phyloP scores from a whole-genome alignment of 805 yeast genomes.

The Pichia heedii region DNA sequence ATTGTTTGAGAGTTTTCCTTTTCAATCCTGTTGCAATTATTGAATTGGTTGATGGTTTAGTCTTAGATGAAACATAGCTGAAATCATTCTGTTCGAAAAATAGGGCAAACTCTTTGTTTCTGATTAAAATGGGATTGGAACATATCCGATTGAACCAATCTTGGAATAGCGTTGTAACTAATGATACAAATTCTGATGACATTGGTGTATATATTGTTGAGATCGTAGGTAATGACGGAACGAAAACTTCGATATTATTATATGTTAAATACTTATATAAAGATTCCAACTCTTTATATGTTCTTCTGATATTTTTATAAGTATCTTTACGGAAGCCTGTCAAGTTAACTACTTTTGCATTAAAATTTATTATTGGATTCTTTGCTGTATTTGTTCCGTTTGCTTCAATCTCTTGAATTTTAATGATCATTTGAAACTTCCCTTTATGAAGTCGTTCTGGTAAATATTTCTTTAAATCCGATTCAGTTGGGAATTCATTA shows the following conservation, averaged over 20 bases:
- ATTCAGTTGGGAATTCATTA: slow-evolving; percentile 26
- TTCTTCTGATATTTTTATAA: slow-evolving; percentile 70
- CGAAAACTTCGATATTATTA: slow-evolving; percentile 85
- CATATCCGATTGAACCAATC: slow-evolving; percentile 77
- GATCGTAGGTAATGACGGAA: slow-evolving; percentile 77
- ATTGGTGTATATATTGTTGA: slow-evolving; percentile 74
- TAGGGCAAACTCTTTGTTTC: slow-evolving; percentile 81
- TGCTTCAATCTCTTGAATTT: slow-evolving; percentile 63
- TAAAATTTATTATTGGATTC: slow-evolving; percentile 74
- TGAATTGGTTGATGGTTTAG: slow-evolving; percentile 29
- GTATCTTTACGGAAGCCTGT: slow-evolving; percentile 65
- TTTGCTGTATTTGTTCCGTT: slow-evolving; percentile 48
- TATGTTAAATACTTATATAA: slow-evolving; percentile 70
- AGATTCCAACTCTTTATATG: slow-evolving; percentile 66
- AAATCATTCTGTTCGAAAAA: slow-evolving; percentile 40
- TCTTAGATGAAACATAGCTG: slow-evolving; percentile 30
- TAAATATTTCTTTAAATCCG: slow-evolving; percentile 35
- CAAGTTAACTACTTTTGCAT: slow-evolving; percentile 46
- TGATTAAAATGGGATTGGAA: slow-evolving; percentile 65
- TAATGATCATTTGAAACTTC: slow-evolving; percentile 37
- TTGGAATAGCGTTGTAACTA: slow-evolving; percentile 55
- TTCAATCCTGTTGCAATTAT: slow-evolving; percentile 75
- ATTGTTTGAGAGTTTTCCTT: slow-evolving; percentile 84
- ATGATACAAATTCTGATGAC: slow-evolving; percentile 67
- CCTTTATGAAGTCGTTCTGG: slow-evolving; percentile 41